Conservation (phyloP, 495 filamentous ascomycete genomes). For the Aspergillus leporis region DNA sequence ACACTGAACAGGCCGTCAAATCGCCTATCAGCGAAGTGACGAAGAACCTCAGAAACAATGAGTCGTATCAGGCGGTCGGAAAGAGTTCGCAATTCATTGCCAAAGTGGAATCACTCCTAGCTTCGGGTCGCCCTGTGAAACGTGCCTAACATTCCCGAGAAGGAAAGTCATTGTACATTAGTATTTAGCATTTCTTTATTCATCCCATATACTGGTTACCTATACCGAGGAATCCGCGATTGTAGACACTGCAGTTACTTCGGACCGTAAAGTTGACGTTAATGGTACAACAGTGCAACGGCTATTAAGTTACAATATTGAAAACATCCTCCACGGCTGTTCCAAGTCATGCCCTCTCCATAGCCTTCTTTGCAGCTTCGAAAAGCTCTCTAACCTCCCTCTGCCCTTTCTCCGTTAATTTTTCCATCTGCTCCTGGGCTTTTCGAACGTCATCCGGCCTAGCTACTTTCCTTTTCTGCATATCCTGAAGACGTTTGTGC, state of each 20-base stretch:
- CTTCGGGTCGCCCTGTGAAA: constrained; percentile 31
- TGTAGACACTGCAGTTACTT: not conserved
- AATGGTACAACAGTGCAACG: constrained; percentile 2
- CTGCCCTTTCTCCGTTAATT: constrained; percentile 68
- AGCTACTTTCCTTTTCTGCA: constrained; percentile 55
- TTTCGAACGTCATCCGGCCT: constrained; percentile 67
- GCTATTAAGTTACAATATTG: not conserved
- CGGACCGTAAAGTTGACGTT: not conserved
- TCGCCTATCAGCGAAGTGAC: constrained; percentile 34
- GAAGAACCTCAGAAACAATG: constrained; percentile 45
- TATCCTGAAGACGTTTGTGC: constrained; percentile 64
- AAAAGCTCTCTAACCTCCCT: constrained; percentile 67
- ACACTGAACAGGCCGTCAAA: constrained; percentile 18
- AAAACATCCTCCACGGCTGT: not conserved
- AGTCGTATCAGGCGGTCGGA: constrained; percentile 43
- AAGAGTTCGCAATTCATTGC: constrained; percentile 42
- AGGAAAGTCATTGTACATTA: constrained; percentile 24
- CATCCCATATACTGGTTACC: constrained; percentile 8
- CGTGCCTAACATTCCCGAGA: constrained; percentile 26
- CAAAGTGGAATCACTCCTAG: constrained; percentile 46
- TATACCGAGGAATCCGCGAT: not conserved
- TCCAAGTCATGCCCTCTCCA: constrained; percentile 44
- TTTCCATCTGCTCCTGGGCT: constrained; percentile 69
- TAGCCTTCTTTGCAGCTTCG: constrained; percentile 61
- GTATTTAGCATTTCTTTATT: constrained; percentile 8